Evolutionary conservation across 164 flowering plant genomes (phyloP).

Genomic region (Taxillus chinensis): DNA sequence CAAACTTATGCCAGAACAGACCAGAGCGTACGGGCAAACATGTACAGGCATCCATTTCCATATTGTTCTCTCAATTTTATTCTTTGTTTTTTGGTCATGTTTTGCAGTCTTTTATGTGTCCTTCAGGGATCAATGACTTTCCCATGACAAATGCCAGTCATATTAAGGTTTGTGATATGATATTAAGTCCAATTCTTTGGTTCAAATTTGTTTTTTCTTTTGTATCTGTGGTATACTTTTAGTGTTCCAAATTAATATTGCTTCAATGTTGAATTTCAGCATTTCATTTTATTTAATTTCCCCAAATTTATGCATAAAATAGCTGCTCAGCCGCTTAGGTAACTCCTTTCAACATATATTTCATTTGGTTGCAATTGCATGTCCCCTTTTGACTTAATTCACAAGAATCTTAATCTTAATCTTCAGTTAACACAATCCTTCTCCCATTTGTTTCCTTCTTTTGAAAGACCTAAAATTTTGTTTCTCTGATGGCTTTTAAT

Average conservation of each 20-base stretch:
- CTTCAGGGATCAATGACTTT: slow-evolving; percentile 97
- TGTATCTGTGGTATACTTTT: too few relatives aligned
- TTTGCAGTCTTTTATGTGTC: slow-evolving; percentile 95
- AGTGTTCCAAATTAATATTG: too few relatives aligned
- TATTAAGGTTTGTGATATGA: slow-evolving; percentile 59
- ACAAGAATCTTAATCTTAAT: not conserved
- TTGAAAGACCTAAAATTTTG: not conserved
- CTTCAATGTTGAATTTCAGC: too few relatives aligned
- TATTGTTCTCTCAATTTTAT: too few relatives aligned
- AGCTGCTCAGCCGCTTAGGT: not conserved
- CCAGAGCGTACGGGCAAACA: too few relatives aligned
- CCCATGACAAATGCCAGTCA: slow-evolving; percentile 90
- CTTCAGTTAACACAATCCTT: too few relatives aligned
- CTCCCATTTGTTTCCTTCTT: not conserved
- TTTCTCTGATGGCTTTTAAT: slow-evolving; percentile 1
- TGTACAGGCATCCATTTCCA: too few relatives aligned
- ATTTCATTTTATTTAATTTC: not conserved
- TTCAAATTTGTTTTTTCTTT: too few relatives aligned
- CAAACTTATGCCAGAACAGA: too few relatives aligned
- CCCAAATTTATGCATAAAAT: not conserved
- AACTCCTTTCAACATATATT: not conserved
- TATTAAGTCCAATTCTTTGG: not conserved
- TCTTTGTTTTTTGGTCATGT: slow-evolving; percentile 3
- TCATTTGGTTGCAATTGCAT: not conserved
- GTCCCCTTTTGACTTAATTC: not conserved